phyloP scores from a whole-genome alignment of 768 basidiomycete genomes.

The Mycena vitilis region DNA sequence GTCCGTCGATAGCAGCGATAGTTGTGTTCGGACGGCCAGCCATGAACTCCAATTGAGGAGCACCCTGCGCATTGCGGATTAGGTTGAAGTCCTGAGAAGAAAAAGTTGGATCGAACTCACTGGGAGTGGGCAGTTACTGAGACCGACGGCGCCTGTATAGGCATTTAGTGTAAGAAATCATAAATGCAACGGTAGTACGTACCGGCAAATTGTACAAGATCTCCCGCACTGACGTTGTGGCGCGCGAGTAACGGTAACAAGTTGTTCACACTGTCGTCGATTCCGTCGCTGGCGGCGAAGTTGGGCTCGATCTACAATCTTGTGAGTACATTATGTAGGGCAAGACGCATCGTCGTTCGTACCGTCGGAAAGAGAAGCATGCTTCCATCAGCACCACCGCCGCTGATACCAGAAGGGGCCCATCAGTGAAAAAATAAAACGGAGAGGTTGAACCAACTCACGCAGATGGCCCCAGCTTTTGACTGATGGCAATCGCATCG shows the following conservation, averaged over 20 bases:
- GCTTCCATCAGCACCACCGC: conserved; percentile 47
- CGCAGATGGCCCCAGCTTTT: neutral
- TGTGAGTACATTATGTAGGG: neutral
- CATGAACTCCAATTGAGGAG: conserved; percentile 46
- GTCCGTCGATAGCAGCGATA: conserved; percentile 37
- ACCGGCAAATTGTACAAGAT: conserved; percentile 31
- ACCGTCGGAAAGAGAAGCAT: conserved; percentile 41
- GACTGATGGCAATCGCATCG: conserved; percentile 37
- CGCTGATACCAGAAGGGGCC: conserved; percentile 35
- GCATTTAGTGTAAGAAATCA: neutral
- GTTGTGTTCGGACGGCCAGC: conserved; percentile 43
- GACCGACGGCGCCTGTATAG: conserved; percentile 41
- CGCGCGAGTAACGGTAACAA: conserved; percentile 17
- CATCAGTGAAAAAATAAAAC: conserved; percentile 20
- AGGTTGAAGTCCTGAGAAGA: neutral
- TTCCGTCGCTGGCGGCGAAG: conserved; percentile 35
- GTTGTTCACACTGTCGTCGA: conserved; percentile 36
- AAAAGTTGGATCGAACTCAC: conserved; percentile 21
- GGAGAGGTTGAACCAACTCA: neutral
- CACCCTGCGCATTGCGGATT: conserved; percentile 27
- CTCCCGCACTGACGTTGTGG: conserved; percentile 37
- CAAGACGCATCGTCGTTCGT: neutral
- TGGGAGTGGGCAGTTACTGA: conserved; percentile 49
- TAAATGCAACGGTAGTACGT: neutral
- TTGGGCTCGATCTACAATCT: conserved; percentile 31